These are phyloP conservation scores for Phytophthora citrophthora DNA, from an alignment of 352 stramenopile species.

Conservation along the genomic window DNA sequence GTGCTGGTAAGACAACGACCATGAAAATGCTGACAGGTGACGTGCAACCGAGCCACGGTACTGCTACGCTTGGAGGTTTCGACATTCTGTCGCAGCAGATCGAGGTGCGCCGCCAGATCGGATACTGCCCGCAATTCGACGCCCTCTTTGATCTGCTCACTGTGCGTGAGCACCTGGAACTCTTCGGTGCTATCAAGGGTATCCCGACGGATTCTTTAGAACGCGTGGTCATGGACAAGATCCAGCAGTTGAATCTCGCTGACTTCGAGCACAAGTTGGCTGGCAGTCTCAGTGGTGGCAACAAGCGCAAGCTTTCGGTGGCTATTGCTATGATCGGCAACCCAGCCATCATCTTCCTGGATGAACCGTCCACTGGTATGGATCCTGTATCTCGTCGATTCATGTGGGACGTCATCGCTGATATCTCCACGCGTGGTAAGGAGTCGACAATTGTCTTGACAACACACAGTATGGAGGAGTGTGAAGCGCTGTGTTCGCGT, in stretches of 20 bases:
- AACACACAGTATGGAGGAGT: slow-evolving; percentile 85
- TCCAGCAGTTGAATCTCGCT: slow-evolving; percentile 81
- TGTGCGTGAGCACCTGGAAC: slow-evolving; percentile 87
- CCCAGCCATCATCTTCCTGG: slow-evolving; percentile 88
- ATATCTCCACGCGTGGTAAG: slow-evolving; percentile 62
- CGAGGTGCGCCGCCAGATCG: slow-evolving; percentile 72
- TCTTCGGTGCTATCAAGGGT: slow-evolving; percentile 93
- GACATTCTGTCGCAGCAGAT: slow-evolving; percentile 56
- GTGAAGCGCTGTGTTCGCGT: slow-evolving; percentile 71
- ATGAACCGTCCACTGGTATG: slow-evolving; percentile 91
- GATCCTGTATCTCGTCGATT: slow-evolving; percentile 85
- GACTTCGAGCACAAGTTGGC: slow-evolving; percentile 83
- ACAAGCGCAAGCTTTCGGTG: slow-evolving; percentile 94
- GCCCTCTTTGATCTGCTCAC: slow-evolving; percentile 87
- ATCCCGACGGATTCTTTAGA: too few species aligned
- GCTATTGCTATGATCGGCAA: slow-evolving; percentile 94
- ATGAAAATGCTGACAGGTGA: slow-evolving; percentile 95
- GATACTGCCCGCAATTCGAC: slow-evolving; percentile 93
- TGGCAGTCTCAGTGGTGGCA: slow-evolving; percentile 86
- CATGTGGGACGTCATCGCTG: slow-evolving; percentile 68
- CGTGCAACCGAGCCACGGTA: slow-evolving; percentile 51
- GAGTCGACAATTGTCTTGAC: slow-evolving; percentile 84
- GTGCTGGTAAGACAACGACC: slow-evolving; percentile 94
- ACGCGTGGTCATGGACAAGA: too few species aligned
- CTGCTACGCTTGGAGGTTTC: slow-evolving; percentile 41